Percentiles rank a stretch among this genome's conserved stretches.
Conservation (phyloP, 2,329 filamentous ascomycete genomes). For the Fusarium metavorans region DNA sequence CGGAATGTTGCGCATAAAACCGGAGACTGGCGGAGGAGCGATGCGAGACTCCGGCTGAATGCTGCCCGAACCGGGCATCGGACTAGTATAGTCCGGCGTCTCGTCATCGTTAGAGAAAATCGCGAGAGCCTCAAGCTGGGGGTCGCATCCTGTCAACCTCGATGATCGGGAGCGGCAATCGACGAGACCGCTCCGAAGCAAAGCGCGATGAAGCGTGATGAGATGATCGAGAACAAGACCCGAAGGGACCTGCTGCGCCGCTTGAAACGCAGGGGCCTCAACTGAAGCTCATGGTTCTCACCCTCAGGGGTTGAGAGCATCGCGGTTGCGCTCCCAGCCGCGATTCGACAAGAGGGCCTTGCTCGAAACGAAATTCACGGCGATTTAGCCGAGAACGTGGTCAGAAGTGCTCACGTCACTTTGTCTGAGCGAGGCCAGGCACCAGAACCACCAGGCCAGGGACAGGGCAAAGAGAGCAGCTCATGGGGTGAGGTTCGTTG, state of each 20-base stretch:
- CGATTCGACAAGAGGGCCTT: not conserved
- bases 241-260: not conserved
- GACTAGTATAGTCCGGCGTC: constrained; percentile 1
- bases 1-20: constrained; percentile 2
- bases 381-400: not conserved
- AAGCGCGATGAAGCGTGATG: constrained; percentile 8
- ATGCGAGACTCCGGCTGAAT: not conserved
- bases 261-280: constrained; percentile 5
- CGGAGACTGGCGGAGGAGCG: not conserved
- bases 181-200: not conserved
- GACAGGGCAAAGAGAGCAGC: not conserved
- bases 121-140: constrained; percentile 6
- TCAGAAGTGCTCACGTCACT: constrained; percentile 16
- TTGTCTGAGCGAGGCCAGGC: constrained; percentile 1
- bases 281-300: not conserved
- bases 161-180: not conserved
- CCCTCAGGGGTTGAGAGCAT: constrained; percentile 4
- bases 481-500: constrained; percentile 39
- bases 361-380: constrained; percentile 1
- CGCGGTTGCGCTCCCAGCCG: not conserved
- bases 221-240: constrained; percentile 2
- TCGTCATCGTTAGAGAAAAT: constrained; percentile 7
- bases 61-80: constrained; percentile 4
- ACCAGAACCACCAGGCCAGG: not conserved
- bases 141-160: not conserved